Conservation (phyloP, 495 filamentous ascomycete genomes). For the Trichocladium antarcticum region DNA sequence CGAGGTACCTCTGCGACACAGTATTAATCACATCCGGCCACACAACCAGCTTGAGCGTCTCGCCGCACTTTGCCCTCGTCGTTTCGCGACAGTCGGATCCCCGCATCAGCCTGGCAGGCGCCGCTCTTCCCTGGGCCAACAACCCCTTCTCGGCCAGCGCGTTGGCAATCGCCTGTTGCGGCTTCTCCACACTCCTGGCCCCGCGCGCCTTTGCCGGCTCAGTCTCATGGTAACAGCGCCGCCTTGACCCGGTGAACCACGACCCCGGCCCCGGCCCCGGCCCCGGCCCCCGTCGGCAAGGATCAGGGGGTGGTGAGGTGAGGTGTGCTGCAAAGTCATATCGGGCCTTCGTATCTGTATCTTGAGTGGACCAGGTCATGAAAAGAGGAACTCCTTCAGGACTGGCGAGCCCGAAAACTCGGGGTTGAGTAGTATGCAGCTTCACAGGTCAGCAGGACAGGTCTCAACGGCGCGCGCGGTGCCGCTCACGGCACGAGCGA, state of each 20-base stretch:
- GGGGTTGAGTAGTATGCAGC: slow-evolving; percentile 47
- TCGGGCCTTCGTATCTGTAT: neutral
- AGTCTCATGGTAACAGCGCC: slow-evolving; percentile 23
- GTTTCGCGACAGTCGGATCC: slow-evolving; percentile 25
- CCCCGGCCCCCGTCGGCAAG: slow-evolving; percentile 34
- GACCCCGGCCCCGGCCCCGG: slow-evolving; percentile 30
- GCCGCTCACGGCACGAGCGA: neutral
- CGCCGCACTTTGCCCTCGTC: slow-evolving; percentile 24
- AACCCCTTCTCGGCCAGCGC: slow-evolving; percentile 32
- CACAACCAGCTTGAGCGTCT: slow-evolving; percentile 25
- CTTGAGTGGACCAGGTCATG: slow-evolving; percentile 20
- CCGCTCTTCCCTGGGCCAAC: slow-evolving; percentile 23
- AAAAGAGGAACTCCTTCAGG: slow-evolving; percentile 47
- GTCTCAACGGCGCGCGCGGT: neutral
- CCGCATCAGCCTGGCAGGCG: slow-evolving; percentile 26
- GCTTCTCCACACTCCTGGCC: slow-evolving; percentile 17
- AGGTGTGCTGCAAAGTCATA: slow-evolving; percentile 30
- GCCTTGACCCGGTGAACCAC: slow-evolving; percentile 22
- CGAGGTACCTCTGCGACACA: too few relatives aligned
- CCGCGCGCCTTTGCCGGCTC: slow-evolving; percentile 13
- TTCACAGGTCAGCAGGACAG: slow-evolving; percentile 11
- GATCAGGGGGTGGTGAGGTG: too few relatives aligned
- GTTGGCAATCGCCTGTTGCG: slow-evolving; percentile 38
- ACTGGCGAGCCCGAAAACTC: slow-evolving; percentile 48
- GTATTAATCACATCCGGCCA: slow-evolving; percentile 33